phyloP scores from a whole-genome alignment of 2,329 filamentous ascomycete species.

The Fusarium euwallaceae region DNA sequence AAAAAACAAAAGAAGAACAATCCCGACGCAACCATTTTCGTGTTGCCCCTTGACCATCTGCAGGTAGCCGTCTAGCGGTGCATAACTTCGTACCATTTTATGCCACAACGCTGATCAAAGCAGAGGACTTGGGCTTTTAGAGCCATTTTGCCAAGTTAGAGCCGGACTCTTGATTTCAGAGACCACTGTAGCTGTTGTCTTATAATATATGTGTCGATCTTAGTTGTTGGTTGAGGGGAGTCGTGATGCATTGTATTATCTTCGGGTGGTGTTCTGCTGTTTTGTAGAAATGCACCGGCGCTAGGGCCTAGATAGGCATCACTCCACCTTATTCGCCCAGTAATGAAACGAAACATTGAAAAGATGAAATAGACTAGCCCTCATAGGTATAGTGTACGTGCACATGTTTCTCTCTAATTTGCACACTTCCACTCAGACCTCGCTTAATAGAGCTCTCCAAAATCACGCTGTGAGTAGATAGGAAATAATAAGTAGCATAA shows the following conservation, averaged over 20 bases:
- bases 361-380: accelerated
- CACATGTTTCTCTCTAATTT: no score
- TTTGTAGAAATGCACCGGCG: neutral
- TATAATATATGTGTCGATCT: neutral
- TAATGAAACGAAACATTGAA: neutral
- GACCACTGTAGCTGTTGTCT: neutral
- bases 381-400: no score
- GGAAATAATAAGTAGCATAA: no score
- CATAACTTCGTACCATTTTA: neutral
- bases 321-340: neutral
- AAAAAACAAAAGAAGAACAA: neutral
- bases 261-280: neutral
- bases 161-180: neutral
- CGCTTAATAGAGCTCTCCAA: no score
- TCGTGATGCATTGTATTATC: neutral
- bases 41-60: neutral
- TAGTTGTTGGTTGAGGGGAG: neutral
- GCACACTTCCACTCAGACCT: no score
- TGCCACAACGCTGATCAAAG: neutral
- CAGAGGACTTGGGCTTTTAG: neutral
- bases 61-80: neutral
- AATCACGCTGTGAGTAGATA: no score
- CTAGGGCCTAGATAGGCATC: neutral
- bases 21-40: neutral
- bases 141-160: neutral